Conservation (phyloP, 2,329 filamentous ascomycete species). For the Talaromyces verruculosus region DNA sequence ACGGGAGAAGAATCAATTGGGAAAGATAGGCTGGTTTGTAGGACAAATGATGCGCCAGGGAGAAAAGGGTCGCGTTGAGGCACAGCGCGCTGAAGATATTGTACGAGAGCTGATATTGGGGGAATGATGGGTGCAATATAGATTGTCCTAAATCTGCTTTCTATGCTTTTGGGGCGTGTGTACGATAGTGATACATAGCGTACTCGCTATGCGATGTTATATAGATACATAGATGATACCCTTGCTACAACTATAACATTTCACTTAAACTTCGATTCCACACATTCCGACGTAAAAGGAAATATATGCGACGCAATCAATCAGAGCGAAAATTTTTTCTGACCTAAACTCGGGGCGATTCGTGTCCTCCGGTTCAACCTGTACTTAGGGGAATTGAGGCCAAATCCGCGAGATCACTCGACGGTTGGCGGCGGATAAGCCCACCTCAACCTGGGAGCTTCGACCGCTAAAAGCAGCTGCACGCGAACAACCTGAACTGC, state of each 20-base stretch:
- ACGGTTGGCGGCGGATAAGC: slow-evolving; percentile 26
- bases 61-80: slow-evolving; percentile 62
- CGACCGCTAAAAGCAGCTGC: slow-evolving; percentile 51
- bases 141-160: background rate
- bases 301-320: slow-evolving; percentile 5
- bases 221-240: background rate
- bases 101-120: slow-evolving; percentile 51
- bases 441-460: slow-evolving; percentile 11
- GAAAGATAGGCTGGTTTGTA: slow-evolving; percentile 68
- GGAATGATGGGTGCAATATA: background rate
- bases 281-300: background rate
- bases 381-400: slow-evolving; percentile 49
- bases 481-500: slow-evolving; percentile 33
- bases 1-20: slow-evolving; percentile 57
- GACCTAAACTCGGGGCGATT: slow-evolving; percentile 22
- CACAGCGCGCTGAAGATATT: slow-evolving; percentile 57
- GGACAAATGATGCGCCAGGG: slow-evolving; percentile 66
- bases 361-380: slow-evolving; percentile 37
- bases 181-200: background rate
- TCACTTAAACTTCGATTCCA: background rate
- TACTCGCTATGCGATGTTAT: background rate
- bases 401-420: background rate
- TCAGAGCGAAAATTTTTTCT: slow-evolving; percentile 23
- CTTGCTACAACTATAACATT: background rate
- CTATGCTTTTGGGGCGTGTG: background rate